Conservation (phyloP, 176 grass and related monocot species). For the Bonia amplexicaulis region DNA sequence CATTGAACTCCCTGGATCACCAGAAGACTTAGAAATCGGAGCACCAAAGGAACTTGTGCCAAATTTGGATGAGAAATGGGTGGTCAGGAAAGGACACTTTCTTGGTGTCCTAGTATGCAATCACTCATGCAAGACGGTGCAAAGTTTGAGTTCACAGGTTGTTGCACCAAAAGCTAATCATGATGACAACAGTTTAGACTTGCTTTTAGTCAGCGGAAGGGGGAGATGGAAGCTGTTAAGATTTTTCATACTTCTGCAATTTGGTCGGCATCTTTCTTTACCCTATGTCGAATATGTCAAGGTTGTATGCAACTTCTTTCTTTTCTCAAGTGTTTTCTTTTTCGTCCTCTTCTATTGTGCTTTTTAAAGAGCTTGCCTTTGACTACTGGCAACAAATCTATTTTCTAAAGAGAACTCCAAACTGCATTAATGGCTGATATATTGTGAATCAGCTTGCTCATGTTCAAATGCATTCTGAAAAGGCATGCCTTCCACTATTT, state of each 20-base stretch:
- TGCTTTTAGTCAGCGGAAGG: slow-evolving; percentile 80
- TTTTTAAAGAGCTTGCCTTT: not conserved
- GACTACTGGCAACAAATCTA: not conserved
- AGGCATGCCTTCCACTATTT: not conserved
- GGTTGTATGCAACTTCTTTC: slow-evolving; percentile 40
- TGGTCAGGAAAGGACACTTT: slow-evolving; percentile 85
- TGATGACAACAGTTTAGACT: slow-evolving; percentile 90
- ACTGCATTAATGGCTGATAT: too few species aligned
- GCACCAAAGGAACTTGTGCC: slow-evolving; percentile 67
- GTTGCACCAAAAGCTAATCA: slow-evolving; percentile 80
- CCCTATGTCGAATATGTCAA: slow-evolving; percentile 95
- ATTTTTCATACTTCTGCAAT: slow-evolving; percentile 90
- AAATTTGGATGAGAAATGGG: slow-evolving; percentile 95
- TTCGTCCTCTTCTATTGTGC: not conserved
- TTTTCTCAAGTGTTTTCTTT: slow-evolving; percentile 25
- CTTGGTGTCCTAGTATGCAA: slow-evolving; percentile 95
- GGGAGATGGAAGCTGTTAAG: slow-evolving; percentile 84
- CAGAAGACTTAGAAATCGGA: slow-evolving; percentile 41
- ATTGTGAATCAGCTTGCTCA: too few species aligned
- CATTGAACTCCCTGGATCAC: slow-evolving; percentile 59
- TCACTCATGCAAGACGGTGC: slow-evolving; percentile 89
- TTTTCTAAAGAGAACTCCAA: not conserved
- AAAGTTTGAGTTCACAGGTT: slow-evolving; percentile 94
- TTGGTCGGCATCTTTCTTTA: slow-evolving; percentile 84
- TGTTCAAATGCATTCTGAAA: not conserved